phyloP scores from a whole-genome alignment of 352 stramenopile genomes.

The Pythium rishiriense region DNA sequence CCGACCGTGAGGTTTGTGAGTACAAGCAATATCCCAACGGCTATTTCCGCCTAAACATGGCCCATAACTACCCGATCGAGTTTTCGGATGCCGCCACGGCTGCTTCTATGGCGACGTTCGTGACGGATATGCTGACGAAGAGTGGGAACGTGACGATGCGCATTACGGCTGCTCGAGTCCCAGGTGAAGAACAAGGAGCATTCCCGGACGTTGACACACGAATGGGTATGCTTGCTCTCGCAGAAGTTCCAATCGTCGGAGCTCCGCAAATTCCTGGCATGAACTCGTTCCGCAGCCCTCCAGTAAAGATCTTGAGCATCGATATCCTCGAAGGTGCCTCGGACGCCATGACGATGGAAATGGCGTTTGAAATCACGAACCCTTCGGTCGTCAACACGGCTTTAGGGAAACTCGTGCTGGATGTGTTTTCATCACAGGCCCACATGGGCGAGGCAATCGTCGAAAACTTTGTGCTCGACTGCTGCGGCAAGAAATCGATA shows the following conservation, averaged over 20 bases:
- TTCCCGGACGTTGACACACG: constrained; percentile 69
- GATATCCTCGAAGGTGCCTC: constrained; percentile 59
- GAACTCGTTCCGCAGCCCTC: constrained; percentile 65
- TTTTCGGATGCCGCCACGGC: constrained; percentile 44
- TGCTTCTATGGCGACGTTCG: constrained; percentile 54
- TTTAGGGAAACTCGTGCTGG: constrained; percentile 50
- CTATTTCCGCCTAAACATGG: constrained; percentile 77
- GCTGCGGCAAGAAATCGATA: constrained; percentile 56
- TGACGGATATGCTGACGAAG: constrained; percentile 57
- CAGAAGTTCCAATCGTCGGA: constrained; percentile 59
- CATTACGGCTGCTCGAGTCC: constrained; percentile 32
- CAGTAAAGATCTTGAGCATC: constrained; percentile 58
- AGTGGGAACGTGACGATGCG: constrained; percentile 63
- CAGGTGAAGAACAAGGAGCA: constrained; percentile 25
- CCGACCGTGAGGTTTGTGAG: constrained; percentile 51
- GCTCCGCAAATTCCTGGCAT: constrained; percentile 59
- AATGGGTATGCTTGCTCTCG: constrained; percentile 71
- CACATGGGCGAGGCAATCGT: constrained; percentile 65
- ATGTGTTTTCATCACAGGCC: constrained; percentile 47
- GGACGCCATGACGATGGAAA: constrained; percentile 55
- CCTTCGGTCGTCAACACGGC: constrained; percentile 68
- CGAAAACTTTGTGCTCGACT: constrained; percentile 63
- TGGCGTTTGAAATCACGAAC: constrained; percentile 73
- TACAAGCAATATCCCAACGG: constrained; percentile 60
- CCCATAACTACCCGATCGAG: constrained; percentile 57